These are phyloP conservation scores for Mycena vulgaris DNA, from an alignment of 768 basidiomycete species.

Conservation along the genomic window DNA sequence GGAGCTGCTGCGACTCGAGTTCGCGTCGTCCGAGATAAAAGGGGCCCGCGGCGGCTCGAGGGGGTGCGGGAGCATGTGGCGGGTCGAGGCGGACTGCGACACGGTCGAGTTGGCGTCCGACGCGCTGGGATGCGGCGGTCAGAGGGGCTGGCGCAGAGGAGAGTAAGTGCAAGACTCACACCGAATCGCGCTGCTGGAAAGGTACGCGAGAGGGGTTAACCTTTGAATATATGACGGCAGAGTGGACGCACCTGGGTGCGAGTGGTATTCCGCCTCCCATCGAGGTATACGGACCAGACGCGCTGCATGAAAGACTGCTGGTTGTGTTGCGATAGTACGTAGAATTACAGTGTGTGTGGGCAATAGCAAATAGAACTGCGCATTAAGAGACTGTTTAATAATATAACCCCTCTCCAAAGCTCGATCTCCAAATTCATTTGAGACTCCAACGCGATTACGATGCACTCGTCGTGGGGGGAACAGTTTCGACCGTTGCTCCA, in stretches of 20 bases:
- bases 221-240: neutral
- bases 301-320: constrained; percentile 58
- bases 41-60: constrained; percentile 35
- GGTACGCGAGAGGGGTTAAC: constrained; percentile 9
- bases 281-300: constrained; percentile 69
- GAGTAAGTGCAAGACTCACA: constrained; percentile 4
- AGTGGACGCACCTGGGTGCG: constrained; percentile 6
- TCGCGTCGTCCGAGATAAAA: constrained; percentile 10
- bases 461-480: neutral
- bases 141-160: neutral
- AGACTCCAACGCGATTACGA: no score
- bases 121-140: neutral
- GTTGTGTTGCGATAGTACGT: constrained; percentile 20
- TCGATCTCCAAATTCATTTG: neutral
- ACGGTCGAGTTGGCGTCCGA: constrained; percentile 23
- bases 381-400: constrained; percentile 13
- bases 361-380: neutral
- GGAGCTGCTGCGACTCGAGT: constrained; percentile 32
- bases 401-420: constrained; percentile 13
- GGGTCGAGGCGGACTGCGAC: constrained; percentile 24
- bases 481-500: neutral
- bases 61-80: constrained; percentile 15
- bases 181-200: constrained; percentile 15
- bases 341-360: constrained; percentile 23
- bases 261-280: constrained; percentile 30